A percentile compares a stretch with the other conserved stretches of the same genome.
phyloP scores from a whole-genome alignment of 1,284 basidiomycete genomes.

The Afroboletus lepidellus region DNA sequence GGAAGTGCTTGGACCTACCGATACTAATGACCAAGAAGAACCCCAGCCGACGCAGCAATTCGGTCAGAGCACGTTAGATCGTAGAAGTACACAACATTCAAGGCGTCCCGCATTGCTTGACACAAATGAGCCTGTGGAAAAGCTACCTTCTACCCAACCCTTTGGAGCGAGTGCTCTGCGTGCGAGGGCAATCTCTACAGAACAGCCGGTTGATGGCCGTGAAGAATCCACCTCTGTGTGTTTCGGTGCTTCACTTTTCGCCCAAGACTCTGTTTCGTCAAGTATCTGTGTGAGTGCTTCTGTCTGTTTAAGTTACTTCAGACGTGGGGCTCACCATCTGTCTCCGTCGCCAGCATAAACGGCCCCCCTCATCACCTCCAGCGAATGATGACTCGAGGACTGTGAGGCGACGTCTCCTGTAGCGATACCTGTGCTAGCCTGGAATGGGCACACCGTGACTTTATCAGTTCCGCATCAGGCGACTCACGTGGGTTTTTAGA shows the following conservation, averaged over 20 bases:
- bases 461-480: background rate
- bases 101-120: constrained; percentile 1
- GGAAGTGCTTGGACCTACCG: constrained; percentile 39
- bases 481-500: background rate
- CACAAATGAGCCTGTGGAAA: background rate
- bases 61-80: constrained; percentile 23
- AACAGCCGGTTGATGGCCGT: background rate
- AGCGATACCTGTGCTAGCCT: constrained; percentile 2
- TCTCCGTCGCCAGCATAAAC: constrained; percentile 16
- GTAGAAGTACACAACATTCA: constrained; percentile 4
- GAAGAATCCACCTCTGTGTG: background rate
- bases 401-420: constrained; percentile 16
- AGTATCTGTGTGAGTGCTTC: constrained; percentile 13
- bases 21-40: constrained; percentile 1
- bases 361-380: constrained; percentile 10
- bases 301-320: background rate
- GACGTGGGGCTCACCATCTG: constrained; percentile 2
- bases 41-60: constrained; percentile 35
- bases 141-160: constrained; percentile 38
- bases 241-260: constrained; percentile 17
- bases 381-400: background rate
- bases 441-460: background rate
- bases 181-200: background rate
- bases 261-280: constrained; percentile 12
- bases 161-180: constrained; percentile 41